Base-by-base conservation (phyloP, 495 filamentous ascomycete genomes). In the Penicillium malachiteum region DNA sequence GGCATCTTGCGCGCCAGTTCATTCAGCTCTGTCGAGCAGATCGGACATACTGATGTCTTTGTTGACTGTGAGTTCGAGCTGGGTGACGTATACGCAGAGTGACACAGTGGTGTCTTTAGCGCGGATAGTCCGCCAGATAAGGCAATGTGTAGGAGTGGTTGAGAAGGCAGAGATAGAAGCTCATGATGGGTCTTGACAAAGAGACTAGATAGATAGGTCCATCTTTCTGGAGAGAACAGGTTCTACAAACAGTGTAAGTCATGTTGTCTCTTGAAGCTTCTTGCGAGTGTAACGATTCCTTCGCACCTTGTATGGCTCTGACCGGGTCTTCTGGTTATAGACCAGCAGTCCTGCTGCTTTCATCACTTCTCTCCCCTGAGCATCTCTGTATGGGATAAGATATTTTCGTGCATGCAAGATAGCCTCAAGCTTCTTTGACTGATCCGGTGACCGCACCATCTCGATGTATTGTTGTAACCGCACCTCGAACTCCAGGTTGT, bases 381-480 rank as follows among this genome's bases (percentile, higher is more conserved):
- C 87, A 7, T 26, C 21, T 26, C 21, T 26, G 21, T 26, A 26
- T 4, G 83, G 81, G 16, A 81, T 72, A 13, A 98, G 80, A 71
- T 86, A 89, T 66, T 89, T 96, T 63, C 81, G 86, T 6, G 91
- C 92, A 69, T 97, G 87, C 17, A 72, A 66, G 54, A 88, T 87
- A n/a, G 92, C 89, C 54, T 96, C 91, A 49, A 85, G 63, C 26
- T 87, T 78, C 59, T 87, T 89, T 5, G 64, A 44, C 32, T 68
- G 76, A 14, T 85, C 72, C 41, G 80, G 79, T 35, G 75, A 84
- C 40, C 94, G 80, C 48, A 95, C 81, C 53, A 97, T 79, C 67
- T 97, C 94, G 58, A 97, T 92, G 68, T 89, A 97, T 67, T 97
- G 91, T 71, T 98, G 94, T 59, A 95, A 78, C n/a, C 95, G 85